phyloP scores from a whole-genome alignment of 345 rosid genomes.

The Clarkia xantiana region DNA sequence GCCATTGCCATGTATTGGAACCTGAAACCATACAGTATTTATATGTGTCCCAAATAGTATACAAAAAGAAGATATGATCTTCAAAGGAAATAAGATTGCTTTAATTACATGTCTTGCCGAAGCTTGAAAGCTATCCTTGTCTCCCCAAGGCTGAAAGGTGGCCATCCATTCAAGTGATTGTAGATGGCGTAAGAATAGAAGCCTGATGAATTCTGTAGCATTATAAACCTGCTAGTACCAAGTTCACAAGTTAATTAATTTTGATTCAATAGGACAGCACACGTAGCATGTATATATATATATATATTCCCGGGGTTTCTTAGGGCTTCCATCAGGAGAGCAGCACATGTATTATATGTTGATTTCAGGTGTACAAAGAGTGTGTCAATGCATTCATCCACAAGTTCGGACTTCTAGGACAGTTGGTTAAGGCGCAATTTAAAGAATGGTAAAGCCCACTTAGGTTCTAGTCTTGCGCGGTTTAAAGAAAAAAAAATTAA shows the following conservation, averaged over 20 bases:
- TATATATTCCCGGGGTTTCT: no score
- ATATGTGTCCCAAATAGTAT: background rate
- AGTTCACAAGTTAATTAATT: background rate
- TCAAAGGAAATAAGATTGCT: background rate
- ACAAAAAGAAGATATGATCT: background rate
- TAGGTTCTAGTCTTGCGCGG: no score
- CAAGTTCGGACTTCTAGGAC: no score
- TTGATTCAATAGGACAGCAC: no score
- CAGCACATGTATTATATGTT: no score
- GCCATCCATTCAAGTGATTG: conserved; percentile 62
- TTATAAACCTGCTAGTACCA: conserved; percentile 31
- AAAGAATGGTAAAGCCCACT: no score
- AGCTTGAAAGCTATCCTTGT: conserved; percentile 69
- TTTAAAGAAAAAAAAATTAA: no score
- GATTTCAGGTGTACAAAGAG: no score
- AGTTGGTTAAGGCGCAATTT: no score
- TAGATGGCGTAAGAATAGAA: conserved; percentile 47
- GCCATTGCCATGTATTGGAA: conserved; percentile 61
- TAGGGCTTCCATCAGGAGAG: no score
- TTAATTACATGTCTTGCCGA: conserved; percentile 26
- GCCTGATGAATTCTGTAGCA: conserved; percentile 52
- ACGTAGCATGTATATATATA: no score
- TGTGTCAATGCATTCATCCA: no score
- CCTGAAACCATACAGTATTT: conserved; percentile 13
- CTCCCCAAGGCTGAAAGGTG: conserved; percentile 60